phyloP scores from a whole-genome alignment of 306 rosid genomes.

The Sphenostylis stenocarpa region DNA sequence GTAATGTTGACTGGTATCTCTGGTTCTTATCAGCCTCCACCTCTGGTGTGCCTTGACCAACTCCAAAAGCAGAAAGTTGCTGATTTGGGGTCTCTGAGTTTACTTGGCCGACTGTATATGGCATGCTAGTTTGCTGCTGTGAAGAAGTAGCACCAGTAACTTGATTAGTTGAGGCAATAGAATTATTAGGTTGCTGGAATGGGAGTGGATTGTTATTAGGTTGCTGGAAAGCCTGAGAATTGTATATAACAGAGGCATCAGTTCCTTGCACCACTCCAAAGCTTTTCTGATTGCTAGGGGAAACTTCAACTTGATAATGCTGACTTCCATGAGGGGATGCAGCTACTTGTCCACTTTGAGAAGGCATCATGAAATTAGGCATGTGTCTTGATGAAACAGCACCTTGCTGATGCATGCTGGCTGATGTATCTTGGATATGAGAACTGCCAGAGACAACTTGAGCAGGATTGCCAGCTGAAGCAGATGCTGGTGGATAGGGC shows the following conservation, averaged over 20 bases:
- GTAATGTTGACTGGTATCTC: conserved; percentile 67
- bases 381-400: conserved; percentile 60
- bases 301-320: conserved; percentile 58
- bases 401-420: conserved; percentile 52
- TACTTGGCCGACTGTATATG: conserved; percentile 52
- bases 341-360: conserved; percentile 61
- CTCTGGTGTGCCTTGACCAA: conserved; percentile 66
- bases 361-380: conserved; percentile 48
- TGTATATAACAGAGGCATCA: conserved; percentile 61
- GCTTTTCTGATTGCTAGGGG: conserved; percentile 53
- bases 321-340: conserved; percentile 52
- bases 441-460: conserved; percentile 56
- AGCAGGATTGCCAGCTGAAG: conserved; percentile 54
- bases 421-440: conserved; percentile 60
- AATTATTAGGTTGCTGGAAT: conserved; percentile 39
- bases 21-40: conserved; percentile 90
- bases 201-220: conserved; percentile 23
- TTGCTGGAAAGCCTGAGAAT: conserved; percentile 59
- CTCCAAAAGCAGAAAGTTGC: conserved; percentile 63
- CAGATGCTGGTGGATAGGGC: conserved; percentile 66
- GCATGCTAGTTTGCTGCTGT: conserved; percentile 52
- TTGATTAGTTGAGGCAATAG: conserved; percentile 53
- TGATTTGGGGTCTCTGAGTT: conserved; percentile 64
- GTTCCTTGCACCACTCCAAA: conserved; percentile 61
- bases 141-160: conserved; percentile 54